phyloP scores from a whole-genome alignment of 2,329 filamentous ascomycete genomes.

The Juglanconis sp. region DNA sequence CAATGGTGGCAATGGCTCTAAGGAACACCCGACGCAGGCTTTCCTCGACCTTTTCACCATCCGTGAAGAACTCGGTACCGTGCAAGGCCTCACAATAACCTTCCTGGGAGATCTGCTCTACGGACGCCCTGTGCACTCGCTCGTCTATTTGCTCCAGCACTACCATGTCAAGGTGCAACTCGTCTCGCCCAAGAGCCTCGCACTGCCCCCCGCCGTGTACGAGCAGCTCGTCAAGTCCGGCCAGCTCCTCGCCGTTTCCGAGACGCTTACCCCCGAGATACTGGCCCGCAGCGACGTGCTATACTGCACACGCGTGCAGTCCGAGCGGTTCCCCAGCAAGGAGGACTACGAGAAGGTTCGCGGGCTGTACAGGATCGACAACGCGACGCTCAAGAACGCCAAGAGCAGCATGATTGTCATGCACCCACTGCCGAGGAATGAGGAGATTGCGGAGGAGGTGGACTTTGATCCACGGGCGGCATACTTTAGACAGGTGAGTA shows the following conservation, averaged over 20 bases:
- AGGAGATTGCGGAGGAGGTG: slow-evolving; percentile 91
- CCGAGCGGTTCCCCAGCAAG: slow-evolving; percentile 84
- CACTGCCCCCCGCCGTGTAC: slow-evolving; percentile 72
- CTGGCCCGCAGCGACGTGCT: slow-evolving; percentile 84
- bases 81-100: slow-evolving; percentile 92
- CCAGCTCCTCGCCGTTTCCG: slow-evolving; percentile 73
- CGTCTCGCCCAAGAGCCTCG: slow-evolving; percentile 75
- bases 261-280: slow-evolving; percentile 81
- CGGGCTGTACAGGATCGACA: slow-evolving; percentile 85
- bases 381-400: slow-evolving; percentile 82
- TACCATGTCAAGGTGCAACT: slow-evolving; percentile 95
- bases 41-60: slow-evolving; percentile 98
- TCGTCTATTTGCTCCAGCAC: slow-evolving; percentile 89
- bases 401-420: slow-evolving; percentile 93
- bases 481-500: slow-evolving; percentile 98
- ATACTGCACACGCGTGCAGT: slow-evolving; percentile 96
- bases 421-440: slow-evolving; percentile 91
- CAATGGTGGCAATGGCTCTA: slow-evolving; percentile 93
- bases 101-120: slow-evolving; percentile 92
- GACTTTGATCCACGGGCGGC: slow-evolving; percentile 96
- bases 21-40: slow-evolving; percentile 95
- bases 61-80: slow-evolving; percentile 92
- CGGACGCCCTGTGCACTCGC: slow-evolving; percentile 90
- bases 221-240: slow-evolving; percentile 69
- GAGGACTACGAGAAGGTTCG: slow-evolving; percentile 83